phyloP scores from a whole-genome alignment of 1,284 basidiomycete species.

The Limonomyces culmigenus region DNA sequence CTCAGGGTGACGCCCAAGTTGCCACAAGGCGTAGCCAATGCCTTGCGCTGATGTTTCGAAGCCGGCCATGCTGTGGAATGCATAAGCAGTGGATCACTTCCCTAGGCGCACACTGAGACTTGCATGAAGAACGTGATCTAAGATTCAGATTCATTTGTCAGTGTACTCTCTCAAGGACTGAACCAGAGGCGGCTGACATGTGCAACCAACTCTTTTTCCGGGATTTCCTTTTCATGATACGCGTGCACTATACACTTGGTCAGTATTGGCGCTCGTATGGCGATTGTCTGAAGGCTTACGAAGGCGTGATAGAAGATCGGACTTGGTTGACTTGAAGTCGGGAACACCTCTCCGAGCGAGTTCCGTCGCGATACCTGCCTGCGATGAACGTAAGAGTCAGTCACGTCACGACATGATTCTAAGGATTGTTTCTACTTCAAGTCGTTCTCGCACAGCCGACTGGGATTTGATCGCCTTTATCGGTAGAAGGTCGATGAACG shows the following conservation, averaged over 20 bases:
- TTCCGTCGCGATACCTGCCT: neutral
- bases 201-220: neutral
- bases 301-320: neutral
- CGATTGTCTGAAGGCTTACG: neutral
- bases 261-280: neutral
- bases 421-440: neutral
- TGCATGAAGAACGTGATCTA: neutral
- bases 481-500: neutral
- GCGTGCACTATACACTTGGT: neutral
- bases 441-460: neutral
- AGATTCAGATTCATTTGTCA: neutral
- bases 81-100: neutral
- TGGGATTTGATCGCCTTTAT: neutral
- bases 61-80: neutral
- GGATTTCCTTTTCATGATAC: neutral
- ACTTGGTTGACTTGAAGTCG: neutral
- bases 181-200: neutral
- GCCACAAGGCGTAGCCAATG: neutral
- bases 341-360: neutral
- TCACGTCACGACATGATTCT: neutral
- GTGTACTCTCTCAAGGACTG: neutral
- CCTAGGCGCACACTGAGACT: neutral
- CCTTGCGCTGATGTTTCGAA: neutral
- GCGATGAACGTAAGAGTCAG: neutral
- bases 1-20: neutral